phyloP scores from a whole-genome alignment of 305 asterid genomes.

The Solanum hybrid region DNA sequence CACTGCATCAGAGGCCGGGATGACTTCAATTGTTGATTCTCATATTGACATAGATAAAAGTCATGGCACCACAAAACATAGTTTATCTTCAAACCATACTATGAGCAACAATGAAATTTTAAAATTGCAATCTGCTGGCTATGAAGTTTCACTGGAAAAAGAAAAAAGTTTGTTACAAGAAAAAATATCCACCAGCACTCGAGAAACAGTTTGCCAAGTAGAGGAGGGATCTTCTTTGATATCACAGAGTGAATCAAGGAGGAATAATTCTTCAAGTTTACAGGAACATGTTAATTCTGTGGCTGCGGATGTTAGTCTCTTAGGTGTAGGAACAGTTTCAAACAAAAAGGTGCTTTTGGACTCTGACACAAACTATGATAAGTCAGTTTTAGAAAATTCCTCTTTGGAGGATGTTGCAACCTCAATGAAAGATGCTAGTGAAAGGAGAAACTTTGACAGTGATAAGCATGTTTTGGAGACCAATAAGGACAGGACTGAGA shows the following conservation, averaged over 20 bases:
- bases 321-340: slow-evolving; percentile 24
- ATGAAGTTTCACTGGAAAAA: slow-evolving; percentile 28
- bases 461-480: slow-evolving; percentile 9
- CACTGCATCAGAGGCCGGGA: slow-evolving; percentile 20
- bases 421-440: slow-evolving; percentile 12
- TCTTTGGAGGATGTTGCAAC: slow-evolving; percentile 20
- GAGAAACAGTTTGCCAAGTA: slow-evolving; percentile 24
- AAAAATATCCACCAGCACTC: slow-evolving; percentile 19
- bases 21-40: slow-evolving; percentile 26
- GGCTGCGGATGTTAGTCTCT: slow-evolving; percentile 12
- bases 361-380: slow-evolving; percentile 18
- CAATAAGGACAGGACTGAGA: slow-evolving; percentile 19
- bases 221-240: slow-evolving; percentile 27
- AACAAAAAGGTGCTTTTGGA: slow-evolving; percentile 13
- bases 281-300: slow-evolving; percentile 23
- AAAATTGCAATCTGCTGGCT: slow-evolving; percentile 15
- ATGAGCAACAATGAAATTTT: slow-evolving; percentile 21
- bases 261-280: slow-evolving; percentile 20
- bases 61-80: slow-evolving; percentile 23
- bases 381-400: slow-evolving; percentile 19
- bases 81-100: slow-evolving; percentile 21
- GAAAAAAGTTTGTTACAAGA: slow-evolving; percentile 11
- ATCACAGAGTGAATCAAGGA: slow-evolving; percentile 22
- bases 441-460: neutral
- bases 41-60: slow-evolving; percentile 21